Base-by-base conservation (phyloP, 805 yeast species). In the Saturnispora silvae region DNA sequence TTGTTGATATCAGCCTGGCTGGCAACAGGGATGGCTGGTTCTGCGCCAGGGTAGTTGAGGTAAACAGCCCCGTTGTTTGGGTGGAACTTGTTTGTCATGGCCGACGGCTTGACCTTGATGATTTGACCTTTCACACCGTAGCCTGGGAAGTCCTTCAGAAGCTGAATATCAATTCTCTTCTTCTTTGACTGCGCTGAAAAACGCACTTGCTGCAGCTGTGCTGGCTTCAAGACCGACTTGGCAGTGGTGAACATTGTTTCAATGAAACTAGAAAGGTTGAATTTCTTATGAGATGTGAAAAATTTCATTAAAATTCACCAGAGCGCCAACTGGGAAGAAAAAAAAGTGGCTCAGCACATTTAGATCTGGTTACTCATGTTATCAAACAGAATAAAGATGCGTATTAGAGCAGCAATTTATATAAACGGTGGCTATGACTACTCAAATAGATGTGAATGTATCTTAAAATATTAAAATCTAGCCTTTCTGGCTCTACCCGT, bases 401-500 rank as follows among this genome's bases (percentile, higher is more conserved):
- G n/a, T n/a, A n/a, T n/a, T n/a, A n/a, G n/a, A n/a, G n/a, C n/a
- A n/a, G n/a, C n/a, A 10, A 22, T 7, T 7, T 22, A 10, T 22
- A 22, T 22, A 22, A 22, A 22, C 10, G 10, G 24, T 22, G 7
- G 7, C 24, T 22, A 22, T 22, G 24, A 22, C 7, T 22, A 22
- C 24, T 22, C 7, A 22, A 22, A 22, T 8, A 22, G 24, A 22
- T 7, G 24, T 22, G 24, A 10, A 7, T n/a, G n/a, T n/a, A n/a
- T n/a, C n/a, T n/a, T n/a, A 7, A 8, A 14, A 2, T 22, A 2
- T 10, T 44, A 81, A 56, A 81, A 81, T 50, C 73, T 65, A 9
- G 80, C 70, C 47, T 73, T 67, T 63, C 94, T 70, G 61, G 72
- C 74, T 64, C 98, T 75, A 34, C 94, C 97, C 3, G 96, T 83